These are phyloP conservation scores for Salix dunnii DNA, from an alignment of 345 rosid genomes.

Conservation along the genomic window DNA sequence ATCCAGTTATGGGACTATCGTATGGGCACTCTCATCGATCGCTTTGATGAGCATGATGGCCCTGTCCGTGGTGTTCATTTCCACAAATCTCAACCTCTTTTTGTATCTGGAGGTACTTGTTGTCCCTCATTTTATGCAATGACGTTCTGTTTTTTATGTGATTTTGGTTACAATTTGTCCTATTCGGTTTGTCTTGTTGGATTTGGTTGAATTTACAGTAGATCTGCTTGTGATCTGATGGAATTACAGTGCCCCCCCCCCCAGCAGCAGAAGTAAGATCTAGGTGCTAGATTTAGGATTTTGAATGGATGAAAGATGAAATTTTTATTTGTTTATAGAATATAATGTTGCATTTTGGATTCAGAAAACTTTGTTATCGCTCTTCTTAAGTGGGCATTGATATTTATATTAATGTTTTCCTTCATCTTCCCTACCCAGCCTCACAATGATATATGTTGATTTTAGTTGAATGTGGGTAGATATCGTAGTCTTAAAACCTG, in stretches of 20 bases:
- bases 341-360: neutral
- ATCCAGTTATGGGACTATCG: slow-evolving; percentile 99
- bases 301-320: neutral
- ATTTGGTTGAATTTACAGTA: neutral
- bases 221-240: neutral
- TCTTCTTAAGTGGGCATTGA: neutral
- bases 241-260: neutral
- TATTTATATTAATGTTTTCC: neutral
- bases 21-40: slow-evolving; percentile 88
- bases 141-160: neutral
- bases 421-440: neutral
- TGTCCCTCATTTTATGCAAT: neutral
- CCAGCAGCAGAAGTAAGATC: neutral
- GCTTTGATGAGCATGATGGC: slow-evolving; percentile 97
- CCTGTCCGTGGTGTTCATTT: slow-evolving; percentile 99
- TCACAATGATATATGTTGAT: neutral
- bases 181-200: neutral
- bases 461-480: neutral
- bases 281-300: neutral
- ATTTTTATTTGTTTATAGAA: neutral
- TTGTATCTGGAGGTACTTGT: slow-evolving; percentile 82
- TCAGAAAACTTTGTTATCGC: neutral
- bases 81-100: slow-evolving; percentile 84
- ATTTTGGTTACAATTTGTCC: neutral
- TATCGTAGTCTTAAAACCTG: neutral